Conservation (phyloP, 192 early-diverging fungal genomes). For the Powellomyces hirtus region DNA sequence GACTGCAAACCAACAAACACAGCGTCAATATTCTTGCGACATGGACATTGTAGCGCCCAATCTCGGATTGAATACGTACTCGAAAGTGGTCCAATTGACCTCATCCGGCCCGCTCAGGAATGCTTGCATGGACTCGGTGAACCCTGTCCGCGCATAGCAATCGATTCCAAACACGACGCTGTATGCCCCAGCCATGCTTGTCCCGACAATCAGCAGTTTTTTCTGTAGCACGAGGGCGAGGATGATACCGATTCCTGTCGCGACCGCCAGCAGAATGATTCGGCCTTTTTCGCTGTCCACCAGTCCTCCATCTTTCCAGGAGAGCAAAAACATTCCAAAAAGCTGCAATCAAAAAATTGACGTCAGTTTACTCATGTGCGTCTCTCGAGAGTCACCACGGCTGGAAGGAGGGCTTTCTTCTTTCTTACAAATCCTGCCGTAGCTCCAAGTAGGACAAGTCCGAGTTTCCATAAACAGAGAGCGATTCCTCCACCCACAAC, state of each 20-base stretch:
- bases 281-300: constrained; percentile 11
- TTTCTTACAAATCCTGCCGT: constrained; percentile 20
- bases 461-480: constrained; percentile 26
- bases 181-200: constrained; percentile 35
- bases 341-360: background rate
- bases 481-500: constrained; percentile 32
- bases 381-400: too few relatives aligned
- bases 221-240: constrained; percentile 28
- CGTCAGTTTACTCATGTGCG: too few relatives aligned
- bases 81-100: constrained; percentile 8
- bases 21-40: too few relatives aligned
- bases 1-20: background rate
- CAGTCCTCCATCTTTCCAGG: constrained; percentile 24
- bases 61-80: background rate
- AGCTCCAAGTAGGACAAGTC: constrained; percentile 29
- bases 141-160: constrained; percentile 32
- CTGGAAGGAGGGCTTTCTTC: background rate
- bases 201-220: constrained; percentile 27
- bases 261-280: constrained; percentile 26
- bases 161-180: constrained; percentile 35
- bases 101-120: constrained; percentile 9
- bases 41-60: background rate
- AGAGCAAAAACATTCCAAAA: constrained; percentile 10
- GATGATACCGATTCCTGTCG: constrained; percentile 9
- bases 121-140: background rate